Base-by-base conservation (phyloP, 306 rosid genomes). In the Hippophae tibetana region DNA sequence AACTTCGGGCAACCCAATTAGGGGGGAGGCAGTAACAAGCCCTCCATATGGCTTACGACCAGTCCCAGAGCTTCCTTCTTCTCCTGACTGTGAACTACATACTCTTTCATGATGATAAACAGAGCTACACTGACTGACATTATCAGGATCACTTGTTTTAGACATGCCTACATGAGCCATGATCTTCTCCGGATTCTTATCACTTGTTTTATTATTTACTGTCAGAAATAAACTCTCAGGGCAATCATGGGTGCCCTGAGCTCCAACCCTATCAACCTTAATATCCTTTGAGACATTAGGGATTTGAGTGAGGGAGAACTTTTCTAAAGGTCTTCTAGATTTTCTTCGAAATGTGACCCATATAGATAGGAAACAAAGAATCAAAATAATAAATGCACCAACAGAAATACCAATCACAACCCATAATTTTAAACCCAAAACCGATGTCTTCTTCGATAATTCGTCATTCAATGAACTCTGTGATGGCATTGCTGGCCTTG, bases 51-150 rank as follows among this genome's bases (percentile, higher is more conserved):
- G 94, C 76, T 83, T 83, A 70, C 77, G 80, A 57, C 47, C 76
- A 69, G 76, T 83, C 58, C 89, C 95, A n/a, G 95, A 85, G 72
- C 83, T 83, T 65, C 98, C 95, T 78, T 87, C 98, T 72, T 90
- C 96, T 62, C 87, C 86, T 0, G 96, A 90, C 43, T 83, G 61
- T 3, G 95, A 85, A 75, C 96, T 85, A 54, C 72, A 67, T 60
- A 82, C 95, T 74, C 89, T 83, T 79, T 90, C 98, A 7, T 81
- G 81, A 70, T 85, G 95, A 78, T 81, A 76, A 71, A 69, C 68
- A 48, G 95, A 90, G 76, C 96, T 87, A 75, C 92, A 79, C 58
- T 85, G 98, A 71, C 96, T 87, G 61, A 63, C 61, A 62, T 79
- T 81, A 65, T 90, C 96, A 61, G 64, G 81, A 65, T 90, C 98